Conservation (phyloP, 768 basidiomycete species). For the Panaeolus cyanescens region DNA sequence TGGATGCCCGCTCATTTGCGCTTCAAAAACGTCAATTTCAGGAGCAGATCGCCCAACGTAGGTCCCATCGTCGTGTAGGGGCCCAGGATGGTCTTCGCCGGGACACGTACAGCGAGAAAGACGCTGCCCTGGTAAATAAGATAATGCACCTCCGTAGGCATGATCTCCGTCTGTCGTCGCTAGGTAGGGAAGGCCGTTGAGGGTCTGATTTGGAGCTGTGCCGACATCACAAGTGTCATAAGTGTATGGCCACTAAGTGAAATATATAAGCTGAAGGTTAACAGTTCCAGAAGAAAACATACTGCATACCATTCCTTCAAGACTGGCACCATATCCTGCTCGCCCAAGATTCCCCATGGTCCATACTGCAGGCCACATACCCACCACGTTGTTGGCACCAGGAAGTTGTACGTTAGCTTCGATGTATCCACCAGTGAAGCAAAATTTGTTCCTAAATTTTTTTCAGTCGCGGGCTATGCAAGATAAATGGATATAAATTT, state of each 20-base stretch:
- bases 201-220: slow-evolving; percentile 83
- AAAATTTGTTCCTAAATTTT: slow-evolving; percentile 83
- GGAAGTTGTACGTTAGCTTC: slow-evolving; percentile 69
- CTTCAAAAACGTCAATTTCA: slow-evolving; percentile 91
- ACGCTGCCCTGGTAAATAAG: slow-evolving; percentile 86
- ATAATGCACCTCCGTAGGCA: slow-evolving; percentile 54
- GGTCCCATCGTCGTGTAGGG: slow-evolving; percentile 72
- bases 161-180: slow-evolving; percentile 67
- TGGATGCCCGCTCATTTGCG: slow-evolving; percentile 52
- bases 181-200: slow-evolving; percentile 61
- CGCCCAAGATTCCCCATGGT: slow-evolving; percentile 81
- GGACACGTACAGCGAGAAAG: slow-evolving; percentile 88
- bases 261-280: not conserved
- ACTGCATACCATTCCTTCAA: slow-evolving; percentile 70
- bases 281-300: no score
- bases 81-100: slow-evolving; percentile 87
- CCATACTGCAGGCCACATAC: slow-evolving; percentile 84
- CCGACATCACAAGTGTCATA: slow-evolving; percentile 91
- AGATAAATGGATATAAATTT: slow-evolving; percentile 41
- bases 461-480: slow-evolving; percentile 4
- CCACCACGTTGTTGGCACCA: slow-evolving; percentile 61
- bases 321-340: slow-evolving; percentile 83
- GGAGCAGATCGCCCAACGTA: slow-evolving; percentile 84
- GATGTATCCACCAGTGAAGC: slow-evolving; percentile 87
- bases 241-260: slow-evolving; percentile 77